Evolutionary conservation across 108 stramenopile genomes (phyloP).

Genomic region (Nitzschia inconspicua): DNA sequence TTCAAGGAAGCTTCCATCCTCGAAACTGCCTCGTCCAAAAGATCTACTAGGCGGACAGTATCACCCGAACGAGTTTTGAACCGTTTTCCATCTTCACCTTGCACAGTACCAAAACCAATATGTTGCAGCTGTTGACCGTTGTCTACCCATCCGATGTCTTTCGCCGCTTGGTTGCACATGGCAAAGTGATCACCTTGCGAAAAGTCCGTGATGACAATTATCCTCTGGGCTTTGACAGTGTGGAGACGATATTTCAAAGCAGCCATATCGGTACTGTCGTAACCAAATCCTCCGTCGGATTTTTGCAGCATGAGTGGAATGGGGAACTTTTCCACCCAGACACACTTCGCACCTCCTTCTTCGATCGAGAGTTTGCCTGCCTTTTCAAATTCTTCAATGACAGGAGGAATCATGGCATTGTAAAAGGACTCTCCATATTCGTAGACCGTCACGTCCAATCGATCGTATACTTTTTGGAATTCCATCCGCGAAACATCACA

Average conservation of each 20-base stretch:
- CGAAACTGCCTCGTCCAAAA: conserved; percentile 92
- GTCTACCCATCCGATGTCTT: conserved; percentile 88
- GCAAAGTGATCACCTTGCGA: conserved; percentile 96
- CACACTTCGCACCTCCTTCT: conserved; percentile 93
- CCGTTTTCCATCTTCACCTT: conserved; percentile 96
- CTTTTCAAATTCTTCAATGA: conserved; percentile 86
- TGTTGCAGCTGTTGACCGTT: conserved; percentile 82
- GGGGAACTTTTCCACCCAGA: conserved; percentile 83
- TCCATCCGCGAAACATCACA: conserved; percentile 92
- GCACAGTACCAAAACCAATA: conserved; percentile 98
- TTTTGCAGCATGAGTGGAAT: conserved; percentile 98
- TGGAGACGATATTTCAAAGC: conserved; percentile 93
- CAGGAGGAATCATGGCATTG: conserved; percentile 95
- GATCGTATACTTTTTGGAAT: conserved; percentile 97
- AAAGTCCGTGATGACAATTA: conserved; percentile 97
- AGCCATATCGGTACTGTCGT: conserved; percentile 99
- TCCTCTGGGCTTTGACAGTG: conserved; percentile 72
- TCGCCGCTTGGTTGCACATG: conserved; percentile 92
- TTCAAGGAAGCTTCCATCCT: conserved; percentile 83
- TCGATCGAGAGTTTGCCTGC: conserved; percentile 65
- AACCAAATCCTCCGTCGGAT: conserved; percentile 98
- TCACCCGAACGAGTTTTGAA: conserved; percentile 98
- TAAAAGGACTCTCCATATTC: conserved; percentile 99
- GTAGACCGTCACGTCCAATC: conserved; percentile 88
- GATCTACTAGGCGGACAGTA: conserved; percentile 96